Evolutionary conservation across 2,329 filamentous ascomycete genomes (phyloP), one percentile per base, ranked within the genome.

Genomic region (Didymella glomerata): DNA sequence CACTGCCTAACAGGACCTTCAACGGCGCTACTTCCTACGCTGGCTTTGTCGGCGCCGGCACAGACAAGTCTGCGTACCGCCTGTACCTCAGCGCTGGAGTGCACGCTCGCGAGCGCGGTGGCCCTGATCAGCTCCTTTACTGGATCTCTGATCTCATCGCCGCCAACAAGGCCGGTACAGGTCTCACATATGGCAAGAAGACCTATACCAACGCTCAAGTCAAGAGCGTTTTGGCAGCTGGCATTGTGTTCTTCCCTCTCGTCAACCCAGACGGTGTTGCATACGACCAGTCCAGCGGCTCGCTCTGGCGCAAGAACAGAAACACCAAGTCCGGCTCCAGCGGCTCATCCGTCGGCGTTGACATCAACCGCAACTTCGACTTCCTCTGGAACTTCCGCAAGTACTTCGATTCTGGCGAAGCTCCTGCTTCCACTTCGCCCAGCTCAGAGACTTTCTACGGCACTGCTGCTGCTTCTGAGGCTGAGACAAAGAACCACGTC

Each of bases 91-190:
- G 82, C 58, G 81, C 81, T 41, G 83, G 78, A 25, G 81, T 86
- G 46, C 85, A 87, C 65, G 83, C 85, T 9, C 83, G 85, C 24
- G 85, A 88, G 73, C 82, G 85, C 10, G 85, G 85, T 25, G 83
- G 81, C 0, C 80, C 85, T 0, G 85, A 88, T 67, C 79, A 83
- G 58, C 76, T 87, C 14, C 72, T 87, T 42, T 86, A 86, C 77
- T 86, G 85, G 74, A 77, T 86, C 28, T 76, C 83, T 0, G 85
- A 88, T 67, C 77, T 88, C 4, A 78, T 88, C 3, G 79, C 80
- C 46, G 85, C 85, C 18, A 78, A 82, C 63, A 79, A 81, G 65
- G 74, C 79, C 32, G 78, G 79, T 22, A 78, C 75, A 3, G 85
- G 84, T 7, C 68, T 88, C 10, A 78, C 73, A 2, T 88, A 85